Evolutionary conservation across 768 basidiomycete species (phyloP).

Genomic region (Podaxis sp.): DNA sequence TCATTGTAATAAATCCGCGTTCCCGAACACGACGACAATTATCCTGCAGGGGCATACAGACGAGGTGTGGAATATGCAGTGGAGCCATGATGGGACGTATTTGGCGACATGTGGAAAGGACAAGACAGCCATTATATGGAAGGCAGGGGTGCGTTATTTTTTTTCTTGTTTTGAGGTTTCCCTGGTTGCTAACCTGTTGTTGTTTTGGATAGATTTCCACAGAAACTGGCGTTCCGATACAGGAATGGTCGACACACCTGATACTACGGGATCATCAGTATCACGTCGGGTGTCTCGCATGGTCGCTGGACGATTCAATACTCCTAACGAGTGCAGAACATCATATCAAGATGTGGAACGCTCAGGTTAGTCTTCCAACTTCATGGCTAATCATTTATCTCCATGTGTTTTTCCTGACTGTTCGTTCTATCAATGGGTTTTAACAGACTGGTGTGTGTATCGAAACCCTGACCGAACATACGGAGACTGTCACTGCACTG

Average conservation of each 20-base stretch:
- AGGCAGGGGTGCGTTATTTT: constrained; percentile 62
- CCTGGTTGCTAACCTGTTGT: constrained; percentile 18
- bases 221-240: constrained; percentile 35
- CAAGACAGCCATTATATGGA: constrained; percentile 87
- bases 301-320: constrained; percentile 88
- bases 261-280: constrained; percentile 77
- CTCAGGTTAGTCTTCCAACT: constrained; percentile 56
- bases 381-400: too few relatives aligned
- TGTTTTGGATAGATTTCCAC: constrained; percentile 44
- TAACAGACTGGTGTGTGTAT: constrained; percentile 73
- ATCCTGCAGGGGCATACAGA: constrained; percentile 85
- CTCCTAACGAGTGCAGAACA: constrained; percentile 84
- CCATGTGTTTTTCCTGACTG: not conserved
- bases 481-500: constrained; percentile 82
- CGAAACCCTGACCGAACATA: constrained; percentile 66
- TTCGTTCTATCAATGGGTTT: constrained; percentile 12
- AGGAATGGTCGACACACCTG: constrained; percentile 59
- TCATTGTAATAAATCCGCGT: constrained; percentile 73
- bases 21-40: constrained; percentile 84
- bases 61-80: constrained; percentile 95
- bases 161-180: constrained; percentile 1
- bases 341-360: constrained; percentile 86
- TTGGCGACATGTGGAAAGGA: constrained; percentile 91
- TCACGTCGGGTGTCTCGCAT: constrained; percentile 79
- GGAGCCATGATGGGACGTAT: constrained; percentile 86